phyloP scores from a whole-genome alignment of 106 monocot species.

The Agapanthus africanus region DNA sequence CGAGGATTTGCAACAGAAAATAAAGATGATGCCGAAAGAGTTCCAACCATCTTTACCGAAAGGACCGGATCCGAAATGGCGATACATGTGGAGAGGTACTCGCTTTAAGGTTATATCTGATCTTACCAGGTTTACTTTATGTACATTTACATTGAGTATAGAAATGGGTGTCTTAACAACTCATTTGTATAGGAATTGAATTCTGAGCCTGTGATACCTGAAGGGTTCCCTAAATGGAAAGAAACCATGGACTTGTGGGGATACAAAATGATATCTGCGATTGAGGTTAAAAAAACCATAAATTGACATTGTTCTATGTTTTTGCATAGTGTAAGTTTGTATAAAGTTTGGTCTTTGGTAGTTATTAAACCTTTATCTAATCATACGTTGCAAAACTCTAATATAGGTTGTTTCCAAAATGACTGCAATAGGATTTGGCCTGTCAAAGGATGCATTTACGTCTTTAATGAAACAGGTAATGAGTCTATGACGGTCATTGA shows the following conservation, averaged over 20 bases:
- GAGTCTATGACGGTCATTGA: too few species aligned
- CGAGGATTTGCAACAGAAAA: slow-evolving; percentile 53
- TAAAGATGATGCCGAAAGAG: slow-evolving; percentile 60
- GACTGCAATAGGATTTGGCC: slow-evolving; percentile 93
- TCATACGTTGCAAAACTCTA: too few species aligned
- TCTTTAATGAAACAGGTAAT: slow-evolving; percentile 92
- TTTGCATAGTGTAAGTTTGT: slow-evolving; percentile 5
- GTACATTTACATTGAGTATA: too few species aligned
- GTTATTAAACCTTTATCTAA: too few species aligned
- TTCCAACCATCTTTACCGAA: slow-evolving; percentile 52
- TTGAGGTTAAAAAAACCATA: slow-evolving; percentile 43
- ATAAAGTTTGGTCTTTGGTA: background rate
- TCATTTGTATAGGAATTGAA: slow-evolving; percentile 66
- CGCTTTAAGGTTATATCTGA: slow-evolving; percentile 48
- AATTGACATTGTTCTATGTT: background rate
- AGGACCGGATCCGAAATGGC: slow-evolving; percentile 91
- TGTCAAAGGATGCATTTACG: slow-evolving; percentile 80
- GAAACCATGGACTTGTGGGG: slow-evolving; percentile 96
- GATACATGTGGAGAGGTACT: slow-evolving; percentile 98
- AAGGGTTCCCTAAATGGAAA: slow-evolving; percentile 89
- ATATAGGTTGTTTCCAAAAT: slow-evolving; percentile 86
- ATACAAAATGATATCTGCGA: slow-evolving; percentile 80
- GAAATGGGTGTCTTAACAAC: background rate
- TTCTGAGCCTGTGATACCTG: slow-evolving; percentile 87
- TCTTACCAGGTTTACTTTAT: background rate